Base-by-base conservation (phyloP, 495 filamentous ascomycete genomes). In the Daldinia concentrica region DNA sequence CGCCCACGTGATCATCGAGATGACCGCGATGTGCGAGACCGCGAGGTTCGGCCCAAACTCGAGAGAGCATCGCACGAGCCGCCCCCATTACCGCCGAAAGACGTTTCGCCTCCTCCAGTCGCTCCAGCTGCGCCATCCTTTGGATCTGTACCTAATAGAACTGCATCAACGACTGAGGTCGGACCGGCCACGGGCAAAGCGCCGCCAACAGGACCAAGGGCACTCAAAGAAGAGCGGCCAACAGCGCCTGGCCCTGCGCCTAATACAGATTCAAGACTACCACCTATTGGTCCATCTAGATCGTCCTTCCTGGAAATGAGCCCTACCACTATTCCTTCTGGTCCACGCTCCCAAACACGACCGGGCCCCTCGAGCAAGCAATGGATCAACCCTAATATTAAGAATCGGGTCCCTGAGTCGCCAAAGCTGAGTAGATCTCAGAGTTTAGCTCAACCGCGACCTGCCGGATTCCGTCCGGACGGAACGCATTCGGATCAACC, bases 121-220 rank as follows among this genome's bases (percentile, higher is more conserved):
- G 90, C 91, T 39, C 92, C 92, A 12, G 90, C 92, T 34, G 93
- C 94, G 3, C 93, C 93, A 17, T 90, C 92, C 1, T 95, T 96
- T 82, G 92, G 92, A 11, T 91, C 90, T 7, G 82, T 83, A 2
- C 86, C 86, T 4, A 82, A 80, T 37, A 79, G 82, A 36, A 73
- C 82, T 32, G 58, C 79, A 5, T 79, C 81, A 24, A 60, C 79
- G 12, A 72, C 80, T 9, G 77, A 81, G 45, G 74, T 84, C 55
- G 71, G 62, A 54, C 79, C 79, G n/a, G 69, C 75, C 15, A 83
- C 80, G 24, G 79, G 82, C 36, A 85, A 84, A 62, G 73, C 79
- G 4, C 82, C 82, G 0, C 86, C 86, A 14, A 87, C 85, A 6
- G 86, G 82, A 4, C 85, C 85, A 5, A 82, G 85, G 63, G 83